Evolutionary conservation across 352 stramenopile species (phyloP).

Genomic region (Pythium rhizo-oryzae): DNA sequence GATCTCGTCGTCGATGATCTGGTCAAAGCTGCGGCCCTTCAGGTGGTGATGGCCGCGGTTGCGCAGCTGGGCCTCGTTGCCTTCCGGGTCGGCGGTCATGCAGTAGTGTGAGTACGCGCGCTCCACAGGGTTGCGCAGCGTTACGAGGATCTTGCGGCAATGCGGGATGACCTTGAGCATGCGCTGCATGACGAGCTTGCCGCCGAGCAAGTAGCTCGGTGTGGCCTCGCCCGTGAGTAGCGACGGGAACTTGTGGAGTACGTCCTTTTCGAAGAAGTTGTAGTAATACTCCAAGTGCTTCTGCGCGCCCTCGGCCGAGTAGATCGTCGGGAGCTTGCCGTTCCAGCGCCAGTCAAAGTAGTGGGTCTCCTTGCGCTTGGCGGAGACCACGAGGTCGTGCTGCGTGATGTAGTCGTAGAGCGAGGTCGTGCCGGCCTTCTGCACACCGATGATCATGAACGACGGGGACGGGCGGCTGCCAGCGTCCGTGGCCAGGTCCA

Average conservation of each 20-base stretch:
- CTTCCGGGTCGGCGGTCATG: slow-evolving; percentile 81
- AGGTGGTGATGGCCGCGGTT: slow-evolving; percentile 81
- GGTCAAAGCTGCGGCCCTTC: slow-evolving; percentile 62
- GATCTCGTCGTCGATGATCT: slow-evolving; percentile 77
- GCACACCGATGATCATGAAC: slow-evolving; percentile 95
- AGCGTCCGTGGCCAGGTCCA: slow-evolving; percentile 90
- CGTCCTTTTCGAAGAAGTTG: slow-evolving; percentile 84
- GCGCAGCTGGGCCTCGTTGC: slow-evolving; percentile 72
- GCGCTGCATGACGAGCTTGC: slow-evolving; percentile 66
- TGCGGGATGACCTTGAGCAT: slow-evolving; percentile 80
- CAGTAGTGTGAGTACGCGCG: slow-evolving; percentile 90
- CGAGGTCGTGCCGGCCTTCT: slow-evolving; percentile 97
- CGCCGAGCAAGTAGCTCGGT: slow-evolving; percentile 91
- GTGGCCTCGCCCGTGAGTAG: slow-evolving; percentile 94
- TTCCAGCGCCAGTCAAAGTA: slow-evolving; percentile 99
- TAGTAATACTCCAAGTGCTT: slow-evolving; percentile 76
- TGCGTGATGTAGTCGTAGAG: slow-evolving; percentile 98
- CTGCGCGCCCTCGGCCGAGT: slow-evolving; percentile 53
- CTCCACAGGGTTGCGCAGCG: slow-evolving; percentile 82
- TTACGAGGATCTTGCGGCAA: slow-evolving; percentile 83
- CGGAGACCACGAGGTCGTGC: slow-evolving; percentile 93
- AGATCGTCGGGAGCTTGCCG: slow-evolving; percentile 51
- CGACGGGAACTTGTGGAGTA: slow-evolving; percentile 87
- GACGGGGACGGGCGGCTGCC: slow-evolving; percentile 82
- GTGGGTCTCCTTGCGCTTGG: slow-evolving; percentile 96